A percentile compares a stretch with the other conserved stretches of the same genome.
These are phyloP conservation scores for Musa acuminata DNA, from an alignment of 176 grass and related monocot genomes.

Conservation along the genomic window DNA sequence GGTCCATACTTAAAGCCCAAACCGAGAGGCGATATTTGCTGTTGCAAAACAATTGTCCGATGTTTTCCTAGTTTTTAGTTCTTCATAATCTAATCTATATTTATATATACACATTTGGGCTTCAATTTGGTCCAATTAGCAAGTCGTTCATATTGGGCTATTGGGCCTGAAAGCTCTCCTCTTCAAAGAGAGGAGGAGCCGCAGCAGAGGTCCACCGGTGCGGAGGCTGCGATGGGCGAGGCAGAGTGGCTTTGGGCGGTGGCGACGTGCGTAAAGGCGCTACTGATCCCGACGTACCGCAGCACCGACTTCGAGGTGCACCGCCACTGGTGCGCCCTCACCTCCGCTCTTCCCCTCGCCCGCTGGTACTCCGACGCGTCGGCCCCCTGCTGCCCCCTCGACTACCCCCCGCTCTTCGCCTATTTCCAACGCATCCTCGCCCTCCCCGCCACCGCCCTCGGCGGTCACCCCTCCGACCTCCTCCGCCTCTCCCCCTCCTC, in stretches of 20 bases:
- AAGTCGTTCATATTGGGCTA: no score
- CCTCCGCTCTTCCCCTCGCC: conserved; percentile 42
- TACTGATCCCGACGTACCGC: conserved; percentile 58
- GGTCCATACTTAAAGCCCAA: no score
- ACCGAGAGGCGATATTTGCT: no score
- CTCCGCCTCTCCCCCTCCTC: conserved; percentile 33
- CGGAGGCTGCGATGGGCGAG: not conserved
- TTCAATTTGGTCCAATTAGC: not conserved
- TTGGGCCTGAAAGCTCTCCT: not conserved
- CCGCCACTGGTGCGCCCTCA: conserved; percentile 81
- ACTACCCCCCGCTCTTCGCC: conserved; percentile 92
- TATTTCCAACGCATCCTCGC: conserved; percentile 42
- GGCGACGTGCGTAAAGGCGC: conserved; percentile 61
- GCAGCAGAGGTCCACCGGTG: not conserved
- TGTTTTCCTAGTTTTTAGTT: no score
- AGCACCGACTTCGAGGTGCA: conserved; percentile 96
- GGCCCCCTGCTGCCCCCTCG: conserved; percentile 70
- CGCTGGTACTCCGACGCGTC: conserved; percentile 81
- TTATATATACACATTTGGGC: no score
- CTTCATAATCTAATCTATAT: no score
- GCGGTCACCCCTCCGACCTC: conserved; percentile 37
- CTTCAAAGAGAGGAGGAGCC: not conserved
- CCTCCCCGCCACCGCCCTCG: conserved; percentile 41
- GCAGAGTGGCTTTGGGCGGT: conserved; percentile 49
- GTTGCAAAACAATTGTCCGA: no score